Conservation (phyloP, 768 basidiomycete genomes). For the Lactifluus volemus region DNA sequence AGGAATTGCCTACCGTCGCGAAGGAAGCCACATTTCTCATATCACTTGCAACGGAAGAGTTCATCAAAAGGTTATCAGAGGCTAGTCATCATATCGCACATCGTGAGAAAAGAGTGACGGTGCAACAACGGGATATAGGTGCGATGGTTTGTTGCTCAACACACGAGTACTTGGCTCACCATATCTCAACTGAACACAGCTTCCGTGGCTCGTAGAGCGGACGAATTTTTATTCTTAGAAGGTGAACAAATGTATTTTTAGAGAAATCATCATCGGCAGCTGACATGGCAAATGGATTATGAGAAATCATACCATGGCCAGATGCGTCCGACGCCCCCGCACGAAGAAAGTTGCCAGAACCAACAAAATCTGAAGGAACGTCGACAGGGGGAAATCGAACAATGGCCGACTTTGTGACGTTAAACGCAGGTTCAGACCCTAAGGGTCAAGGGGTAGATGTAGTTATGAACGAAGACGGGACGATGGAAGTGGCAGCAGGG, state of each 20-base stretch:
- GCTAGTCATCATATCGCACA: slow-evolving; percentile 64
- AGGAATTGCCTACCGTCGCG: slow-evolving; percentile 72
- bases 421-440: slow-evolving; percentile 17
- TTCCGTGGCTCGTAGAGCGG: slow-evolving; percentile 51
- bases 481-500: slow-evolving; percentile 33
- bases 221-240: slow-evolving; percentile 74
- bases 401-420: slow-evolving; percentile 43
- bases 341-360: slow-evolving; percentile 36
- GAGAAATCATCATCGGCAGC: neutral
- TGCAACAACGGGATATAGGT: slow-evolving; percentile 80
- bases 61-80: slow-evolving; percentile 65
- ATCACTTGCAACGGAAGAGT: slow-evolving; percentile 81
- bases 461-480: slow-evolving; percentile 52
- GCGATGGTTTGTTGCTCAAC: slow-evolving; percentile 21
- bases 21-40: slow-evolving; percentile 75
- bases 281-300: neutral
- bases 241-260: slow-evolving; percentile 34
- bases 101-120: slow-evolving; percentile 61
- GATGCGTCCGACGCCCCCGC: slow-evolving; percentile 32
- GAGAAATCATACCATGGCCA: slow-evolving; percentile 54
- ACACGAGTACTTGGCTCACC: neutral
- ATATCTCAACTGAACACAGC: slow-evolving; percentile 30
- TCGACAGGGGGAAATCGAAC: slow-evolving; percentile 27
- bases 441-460: slow-evolving; percentile 28
- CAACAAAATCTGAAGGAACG: slow-evolving; percentile 15